phyloP scores from a whole-genome alignment of 148 eudicot genomes.

The Dysphania ambrosioides region DNA sequence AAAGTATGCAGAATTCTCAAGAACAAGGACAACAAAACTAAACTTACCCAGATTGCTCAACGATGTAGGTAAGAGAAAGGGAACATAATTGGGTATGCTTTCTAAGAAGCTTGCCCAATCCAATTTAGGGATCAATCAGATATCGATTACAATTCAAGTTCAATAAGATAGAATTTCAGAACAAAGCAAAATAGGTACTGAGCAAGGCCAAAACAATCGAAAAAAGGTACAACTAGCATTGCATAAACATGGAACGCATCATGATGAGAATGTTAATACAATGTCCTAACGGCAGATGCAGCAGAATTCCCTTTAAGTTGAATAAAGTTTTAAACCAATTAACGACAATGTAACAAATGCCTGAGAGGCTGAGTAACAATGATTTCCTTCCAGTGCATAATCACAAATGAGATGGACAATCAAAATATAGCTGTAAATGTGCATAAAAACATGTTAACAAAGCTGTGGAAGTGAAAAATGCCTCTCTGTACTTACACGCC shows the following conservation, averaged over 20 bases:
- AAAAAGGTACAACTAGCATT: neutral
- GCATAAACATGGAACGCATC: neutral
- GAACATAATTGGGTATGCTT: too few species aligned
- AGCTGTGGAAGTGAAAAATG: neutral
- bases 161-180: neutral
- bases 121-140: neutral
- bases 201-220: neutral
- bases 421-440: neutral
- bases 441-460: neutral
- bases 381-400: neutral
- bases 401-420: neutral
- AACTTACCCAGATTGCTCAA: too few species aligned
- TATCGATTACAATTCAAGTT: neutral
- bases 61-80: too few species aligned
- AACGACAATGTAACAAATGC: neutral
- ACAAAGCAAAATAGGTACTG: neutral
- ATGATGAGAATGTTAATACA: neutral
- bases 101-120: neutral
- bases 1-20: neutral
- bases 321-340: neutral
- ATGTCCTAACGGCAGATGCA: neutral
- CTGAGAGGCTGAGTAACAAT: neutral
- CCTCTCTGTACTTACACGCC: conserved; percentile 76
- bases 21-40: too few species aligned
- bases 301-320: neutral